These are phyloP conservation scores for Triticum urartu DNA, from an alignment of 176 grass and related monocot species.

Conservation along the genomic window DNA sequence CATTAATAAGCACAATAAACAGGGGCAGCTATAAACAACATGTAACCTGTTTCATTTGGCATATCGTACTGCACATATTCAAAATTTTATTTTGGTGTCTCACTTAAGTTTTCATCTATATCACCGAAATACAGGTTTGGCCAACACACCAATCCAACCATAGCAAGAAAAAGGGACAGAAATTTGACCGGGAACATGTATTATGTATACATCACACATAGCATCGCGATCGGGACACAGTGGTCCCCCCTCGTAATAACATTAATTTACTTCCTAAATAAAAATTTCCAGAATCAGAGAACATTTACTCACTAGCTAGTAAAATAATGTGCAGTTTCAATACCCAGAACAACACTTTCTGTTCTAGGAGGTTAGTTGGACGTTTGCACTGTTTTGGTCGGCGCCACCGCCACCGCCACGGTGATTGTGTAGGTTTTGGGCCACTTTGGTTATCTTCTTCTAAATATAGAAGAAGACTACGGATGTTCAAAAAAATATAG, in stretches of 20 bases:
- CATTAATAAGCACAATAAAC: background rate
- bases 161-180: background rate
- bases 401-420: background rate
- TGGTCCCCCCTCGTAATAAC: background rate
- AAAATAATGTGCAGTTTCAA: background rate
- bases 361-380: background rate
- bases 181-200: background rate
- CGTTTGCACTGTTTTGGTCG: background rate
- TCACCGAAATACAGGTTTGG: background rate
- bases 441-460: background rate
- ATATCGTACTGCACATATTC: background rate
- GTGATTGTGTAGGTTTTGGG: background rate
- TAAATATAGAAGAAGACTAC: background rate
- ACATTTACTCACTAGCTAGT: background rate
- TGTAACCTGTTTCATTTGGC: background rate
- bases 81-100: background rate
- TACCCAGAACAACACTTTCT: slow-evolving; percentile 1
- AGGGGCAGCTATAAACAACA: background rate
- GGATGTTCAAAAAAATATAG: background rate
- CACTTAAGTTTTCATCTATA: background rate
- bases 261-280: background rate
- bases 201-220: background rate
- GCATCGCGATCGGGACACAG: background rate
- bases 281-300: background rate
- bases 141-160: background rate